Conservation (phyloP, 208 protist species). For the Acanthamoeba lenticulata region DNA sequence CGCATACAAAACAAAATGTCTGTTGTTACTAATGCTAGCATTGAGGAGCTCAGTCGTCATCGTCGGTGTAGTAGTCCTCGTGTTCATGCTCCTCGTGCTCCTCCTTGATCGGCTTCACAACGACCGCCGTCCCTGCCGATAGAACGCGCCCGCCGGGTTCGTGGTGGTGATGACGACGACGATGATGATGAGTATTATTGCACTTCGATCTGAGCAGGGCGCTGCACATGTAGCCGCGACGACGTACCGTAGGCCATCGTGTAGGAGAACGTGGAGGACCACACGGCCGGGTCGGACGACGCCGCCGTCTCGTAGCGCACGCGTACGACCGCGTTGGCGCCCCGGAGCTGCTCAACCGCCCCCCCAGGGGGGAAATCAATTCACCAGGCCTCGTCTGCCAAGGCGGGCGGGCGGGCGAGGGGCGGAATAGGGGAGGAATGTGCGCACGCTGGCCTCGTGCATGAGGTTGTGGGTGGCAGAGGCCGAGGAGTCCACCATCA, state of each 20-base stretch:
- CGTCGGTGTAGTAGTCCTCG: neutral
- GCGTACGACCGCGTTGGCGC: neutral
- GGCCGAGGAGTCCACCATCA: constrained; percentile 1
- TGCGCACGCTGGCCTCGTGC: neutral
- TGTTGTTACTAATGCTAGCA: too few relatives aligned
- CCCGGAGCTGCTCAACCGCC: neutral
- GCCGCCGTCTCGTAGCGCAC: neutral
- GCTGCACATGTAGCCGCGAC: too few relatives aligned
- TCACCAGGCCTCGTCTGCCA: too few relatives aligned
- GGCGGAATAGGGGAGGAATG: neutral
- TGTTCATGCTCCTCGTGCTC: neutral
- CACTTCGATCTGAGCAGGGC: too few relatives aligned
- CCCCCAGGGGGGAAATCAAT: too few relatives aligned
- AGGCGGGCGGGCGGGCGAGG: neutral
- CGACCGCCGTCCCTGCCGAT: neutral
- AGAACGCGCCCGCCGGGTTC: too few relatives aligned
- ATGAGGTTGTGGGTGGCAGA: constrained; percentile 10
- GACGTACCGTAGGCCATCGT: constrained; percentile 15
- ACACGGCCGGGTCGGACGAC: neutral
- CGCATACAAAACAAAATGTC: too few relatives aligned
- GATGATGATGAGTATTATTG: too few relatives aligned
- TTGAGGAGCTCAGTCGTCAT: neutral
- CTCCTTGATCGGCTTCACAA: neutral
- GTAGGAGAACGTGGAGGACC: constrained; percentile 46
- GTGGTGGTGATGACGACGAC: too few relatives aligned